Evolutionary conservation across 371 early-diverging fungal species (phyloP).

Genomic region (Actinomortierella ambigua): DNA sequence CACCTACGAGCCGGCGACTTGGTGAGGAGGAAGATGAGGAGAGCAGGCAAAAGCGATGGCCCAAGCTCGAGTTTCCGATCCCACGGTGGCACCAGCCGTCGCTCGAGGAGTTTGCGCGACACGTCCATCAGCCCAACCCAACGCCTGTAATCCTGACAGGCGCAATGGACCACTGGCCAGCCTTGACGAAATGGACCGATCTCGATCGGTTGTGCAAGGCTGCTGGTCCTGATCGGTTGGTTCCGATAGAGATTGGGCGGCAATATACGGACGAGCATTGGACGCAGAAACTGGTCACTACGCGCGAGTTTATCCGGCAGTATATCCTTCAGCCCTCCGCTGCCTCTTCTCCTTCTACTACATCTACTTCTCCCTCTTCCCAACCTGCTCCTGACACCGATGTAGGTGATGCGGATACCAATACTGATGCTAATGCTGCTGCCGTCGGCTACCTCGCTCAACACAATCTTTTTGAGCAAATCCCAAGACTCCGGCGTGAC

Average conservation of each 20-base stretch:
- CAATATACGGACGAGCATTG: constrained; percentile 80
- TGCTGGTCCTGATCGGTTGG: constrained; percentile 75
- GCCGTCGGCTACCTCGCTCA: constrained; percentile 84
- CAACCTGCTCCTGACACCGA: not conserved
- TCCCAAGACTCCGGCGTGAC: constrained; percentile 75
- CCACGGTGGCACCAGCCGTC: constrained; percentile 33
- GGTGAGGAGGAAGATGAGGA: constrained; percentile 12
- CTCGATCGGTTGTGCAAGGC: constrained; percentile 58
- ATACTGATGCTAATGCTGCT: not conserved
- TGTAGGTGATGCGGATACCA: not conserved
- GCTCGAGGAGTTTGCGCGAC: constrained; percentile 37
- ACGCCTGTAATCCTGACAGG: constrained; percentile 58
- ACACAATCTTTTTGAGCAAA: constrained; percentile 84
- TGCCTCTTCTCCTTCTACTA: not conserved
- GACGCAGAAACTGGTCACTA: constrained; percentile 78
- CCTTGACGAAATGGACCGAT: constrained; percentile 67
- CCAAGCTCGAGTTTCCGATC: constrained; percentile 25
- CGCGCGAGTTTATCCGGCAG: constrained; percentile 72
- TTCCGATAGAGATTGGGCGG: constrained; percentile 87
- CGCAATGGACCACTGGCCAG: constrained; percentile 77
- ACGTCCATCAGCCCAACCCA: constrained; percentile 16
- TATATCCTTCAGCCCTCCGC: constrained; percentile 40
- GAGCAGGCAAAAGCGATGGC: constrained; percentile 8
- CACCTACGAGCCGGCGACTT: constrained; percentile 23
- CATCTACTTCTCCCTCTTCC: not conserved